Percentiles rank a stretch among this genome's conserved stretches.
phyloP scores from a whole-genome alignment of 306 rosid species.

The Arachis hypogaea region DNA sequence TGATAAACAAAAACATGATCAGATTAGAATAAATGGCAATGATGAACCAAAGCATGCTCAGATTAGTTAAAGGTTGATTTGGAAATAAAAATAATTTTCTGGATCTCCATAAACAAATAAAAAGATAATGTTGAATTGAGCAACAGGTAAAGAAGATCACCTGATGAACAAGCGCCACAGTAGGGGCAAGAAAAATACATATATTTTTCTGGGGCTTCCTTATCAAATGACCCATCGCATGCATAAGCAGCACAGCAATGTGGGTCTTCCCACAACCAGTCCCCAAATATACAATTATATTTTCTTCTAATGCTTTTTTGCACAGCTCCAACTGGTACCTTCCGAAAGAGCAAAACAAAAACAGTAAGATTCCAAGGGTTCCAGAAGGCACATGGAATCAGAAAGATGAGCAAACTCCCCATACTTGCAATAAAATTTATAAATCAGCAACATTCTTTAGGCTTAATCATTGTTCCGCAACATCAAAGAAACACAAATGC shows the following conservation, averaged over 20 bases:
- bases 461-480: neutral
- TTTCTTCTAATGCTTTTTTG: conserved; percentile 85
- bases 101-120: neutral
- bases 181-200: conserved; percentile 93
- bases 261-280: conserved; percentile 98
- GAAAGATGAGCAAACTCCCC: conserved; percentile 15
- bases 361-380: conserved; percentile 15
- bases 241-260: conserved; percentile 82
- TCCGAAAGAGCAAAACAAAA: conserved; percentile 38
- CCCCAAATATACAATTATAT: conserved; percentile 82
- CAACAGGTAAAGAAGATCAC: conserved; percentile 47
- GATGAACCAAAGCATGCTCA: neutral
- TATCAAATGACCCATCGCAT: conserved; percentile 74
- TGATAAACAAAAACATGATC: neutral
- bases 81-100: conserved; percentile 1
- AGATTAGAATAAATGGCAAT: conserved; percentile 16
- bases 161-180: conserved; percentile 90
- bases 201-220: conserved; percentile 65
- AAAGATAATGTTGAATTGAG: conserved; percentile 11
- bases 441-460: neutral
- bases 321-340: conserved; percentile 90
- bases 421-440: neutral
- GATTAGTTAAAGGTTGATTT: conserved; percentile 14
- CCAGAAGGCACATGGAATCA: conserved; percentile 3
- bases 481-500: neutral